A percentile compares a stretch with the other conserved stretches of the same genome.
Conservation (phyloP, 805 yeast genomes). For the Candida patagonica region DNA sequence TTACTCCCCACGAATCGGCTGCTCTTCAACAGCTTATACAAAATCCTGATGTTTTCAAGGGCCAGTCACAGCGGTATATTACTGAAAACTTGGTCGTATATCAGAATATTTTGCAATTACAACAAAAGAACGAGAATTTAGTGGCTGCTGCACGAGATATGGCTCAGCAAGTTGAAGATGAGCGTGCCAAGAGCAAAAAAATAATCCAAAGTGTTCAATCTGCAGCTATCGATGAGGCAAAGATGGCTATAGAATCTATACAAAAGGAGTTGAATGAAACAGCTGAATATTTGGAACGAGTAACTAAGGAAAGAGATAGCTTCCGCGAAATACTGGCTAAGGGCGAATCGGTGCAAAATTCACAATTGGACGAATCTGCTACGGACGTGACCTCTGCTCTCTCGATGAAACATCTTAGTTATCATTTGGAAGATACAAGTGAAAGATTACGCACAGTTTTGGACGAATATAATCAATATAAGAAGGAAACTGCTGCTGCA, state of each 20-base stretch:
- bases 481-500: slow-evolving; percentile 35
- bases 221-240: slow-evolving; percentile 28
- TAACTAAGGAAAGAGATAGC: slow-evolving; percentile 60
- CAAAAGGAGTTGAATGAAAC: slow-evolving; percentile 43
- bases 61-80: neutral
- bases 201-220: slow-evolving; percentile 22
- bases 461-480: slow-evolving; percentile 29
- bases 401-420: slow-evolving; percentile 11
- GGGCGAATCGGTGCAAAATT: no score
- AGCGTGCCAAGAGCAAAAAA: slow-evolving; percentile 34
- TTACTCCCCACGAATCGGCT: slow-evolving; percentile 55
- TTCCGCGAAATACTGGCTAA: slow-evolving; percentile 32
- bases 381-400: slow-evolving; percentile 3
- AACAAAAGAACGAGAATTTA: slow-evolving; percentile 65
- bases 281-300: slow-evolving; percentile 46
- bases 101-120: slow-evolving; percentile 55
- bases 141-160: slow-evolving; percentile 59
- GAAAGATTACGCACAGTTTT: slow-evolving; percentile 26
- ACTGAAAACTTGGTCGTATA: slow-evolving; percentile 58
- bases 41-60: slow-evolving; percentile 15
- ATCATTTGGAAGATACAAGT: slow-evolving; percentile 17
- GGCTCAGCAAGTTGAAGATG: slow-evolving; percentile 59
- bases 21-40: slow-evolving; percentile 49
- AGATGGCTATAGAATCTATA: slow-evolving; percentile 24
- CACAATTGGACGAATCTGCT: slow-evolving; percentile 4